phyloP scores from a whole-genome alignment of 1,284 basidiomycete species.

The Leccinum fallax region DNA sequence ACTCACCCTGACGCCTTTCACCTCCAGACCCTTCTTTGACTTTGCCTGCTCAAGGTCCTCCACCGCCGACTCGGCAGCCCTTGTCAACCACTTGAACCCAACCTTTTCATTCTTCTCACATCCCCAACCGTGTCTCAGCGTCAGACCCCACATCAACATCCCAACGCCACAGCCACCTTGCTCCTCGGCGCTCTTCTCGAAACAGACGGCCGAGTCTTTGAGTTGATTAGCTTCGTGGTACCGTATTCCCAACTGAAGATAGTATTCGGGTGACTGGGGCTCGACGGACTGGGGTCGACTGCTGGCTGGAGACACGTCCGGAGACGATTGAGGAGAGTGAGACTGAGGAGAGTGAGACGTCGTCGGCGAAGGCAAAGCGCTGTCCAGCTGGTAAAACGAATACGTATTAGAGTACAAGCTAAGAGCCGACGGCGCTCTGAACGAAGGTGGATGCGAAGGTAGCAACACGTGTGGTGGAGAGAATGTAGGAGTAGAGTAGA shows the following conservation, averaged over 20 bases:
- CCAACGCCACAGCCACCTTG: slow-evolving; percentile 84
- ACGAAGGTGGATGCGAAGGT: slow-evolving; percentile 32
- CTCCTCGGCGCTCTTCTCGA: slow-evolving; percentile 78
- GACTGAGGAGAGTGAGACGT: slow-evolving; percentile 23
- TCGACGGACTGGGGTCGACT: slow-evolving; percentile 14
- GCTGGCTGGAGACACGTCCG: no score
- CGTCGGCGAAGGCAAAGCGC: slow-evolving; percentile 39
- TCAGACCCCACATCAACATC: slow-evolving; percentile 91
- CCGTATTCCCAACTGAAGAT: slow-evolving; percentile 75
- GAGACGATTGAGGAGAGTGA: slow-evolving; percentile 15
- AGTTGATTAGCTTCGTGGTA: slow-evolving; percentile 82
- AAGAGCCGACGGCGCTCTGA: slow-evolving; percentile 42
- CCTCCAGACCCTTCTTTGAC: slow-evolving; percentile 41
- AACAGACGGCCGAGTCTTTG: slow-evolving; percentile 71
- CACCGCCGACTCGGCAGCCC: slow-evolving; percentile 81
- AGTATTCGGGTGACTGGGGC: slow-evolving; percentile 56
- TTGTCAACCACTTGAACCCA: slow-evolving; percentile 83
- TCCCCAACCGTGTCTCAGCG: slow-evolving; percentile 90
- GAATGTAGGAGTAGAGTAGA: slow-evolving; percentile 19
- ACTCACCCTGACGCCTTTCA: slow-evolving; percentile 46
- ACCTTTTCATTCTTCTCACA: slow-evolving; percentile 73
- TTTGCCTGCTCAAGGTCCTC: slow-evolving; percentile 70
- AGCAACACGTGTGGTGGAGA: slow-evolving; percentile 18
- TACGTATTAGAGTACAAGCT: slow-evolving; percentile 64
- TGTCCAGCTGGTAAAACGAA: slow-evolving; percentile 64